A percentile compares a stretch with the other conserved stretches of the same genome.
Conservation (phyloP, 345 rosid genomes). For the Lumnitzera racemosa region DNA sequence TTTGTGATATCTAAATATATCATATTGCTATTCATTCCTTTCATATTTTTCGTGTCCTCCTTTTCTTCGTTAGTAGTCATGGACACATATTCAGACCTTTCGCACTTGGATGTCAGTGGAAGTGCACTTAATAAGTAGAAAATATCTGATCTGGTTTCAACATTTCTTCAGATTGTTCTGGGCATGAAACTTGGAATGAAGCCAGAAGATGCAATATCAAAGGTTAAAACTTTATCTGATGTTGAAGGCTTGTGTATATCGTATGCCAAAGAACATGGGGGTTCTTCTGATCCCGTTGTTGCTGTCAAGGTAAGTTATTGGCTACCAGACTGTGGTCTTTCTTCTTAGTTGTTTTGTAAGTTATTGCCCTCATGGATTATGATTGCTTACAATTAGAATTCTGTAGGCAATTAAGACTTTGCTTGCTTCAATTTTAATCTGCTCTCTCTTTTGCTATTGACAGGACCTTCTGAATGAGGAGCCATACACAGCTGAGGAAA, state of each 20-base stretch:
- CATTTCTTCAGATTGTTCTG: slow-evolving; percentile 55
- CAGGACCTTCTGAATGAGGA: slow-evolving; percentile 76
- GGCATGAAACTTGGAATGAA: slow-evolving; percentile 86
- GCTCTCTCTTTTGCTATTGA: not conserved
- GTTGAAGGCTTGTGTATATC: slow-evolving; percentile 81
- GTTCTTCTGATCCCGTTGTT: slow-evolving; percentile 70
- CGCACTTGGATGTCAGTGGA: too few species aligned
- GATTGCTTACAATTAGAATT: not conserved
- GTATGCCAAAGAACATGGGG: slow-evolving; percentile 43
- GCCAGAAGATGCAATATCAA: slow-evolving; percentile 55
- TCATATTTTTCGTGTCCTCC: too few species aligned
- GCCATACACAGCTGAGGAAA: slow-evolving; percentile 71
- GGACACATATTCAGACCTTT: too few species aligned
- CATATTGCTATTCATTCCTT: too few species aligned
- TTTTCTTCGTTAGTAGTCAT: too few species aligned
- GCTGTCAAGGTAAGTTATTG: slow-evolving; percentile 68
- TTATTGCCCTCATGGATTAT: not conserved
- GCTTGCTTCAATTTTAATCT: slow-evolving; percentile 1
- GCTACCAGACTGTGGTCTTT: slow-evolving; percentile 5
- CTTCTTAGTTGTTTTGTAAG: not conserved
- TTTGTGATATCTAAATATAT: too few species aligned
- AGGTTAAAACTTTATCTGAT: slow-evolving; percentile 85
- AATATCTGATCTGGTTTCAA: not conserved
- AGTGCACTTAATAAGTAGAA: not conserved
- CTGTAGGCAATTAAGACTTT: not conserved